Percentiles rank a stretch among this genome's conserved stretches.
Evolutionary conservation across 495 filamentous ascomycete species (phyloP).

Genomic region (Daldinia grandis): DNA sequence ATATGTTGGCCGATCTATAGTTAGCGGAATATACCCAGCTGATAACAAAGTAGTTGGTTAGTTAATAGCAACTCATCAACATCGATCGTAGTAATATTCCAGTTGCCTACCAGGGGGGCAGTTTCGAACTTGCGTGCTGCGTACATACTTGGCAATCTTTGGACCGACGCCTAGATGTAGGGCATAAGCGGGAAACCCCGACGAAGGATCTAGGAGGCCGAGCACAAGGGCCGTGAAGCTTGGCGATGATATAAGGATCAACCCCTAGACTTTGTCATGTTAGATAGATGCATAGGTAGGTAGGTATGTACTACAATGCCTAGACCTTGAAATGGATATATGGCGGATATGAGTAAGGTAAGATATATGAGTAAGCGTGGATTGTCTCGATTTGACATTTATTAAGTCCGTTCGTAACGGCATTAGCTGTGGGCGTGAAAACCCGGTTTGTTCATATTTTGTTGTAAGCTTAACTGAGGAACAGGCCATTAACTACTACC

Average conservation of each 20-base stretch:
- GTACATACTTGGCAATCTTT: constrained; percentile 14
- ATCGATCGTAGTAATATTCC: background rate
- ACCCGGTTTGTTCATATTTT: background rate
- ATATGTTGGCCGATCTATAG: constrained; percentile 9
- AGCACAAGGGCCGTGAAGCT: constrained; percentile 43
- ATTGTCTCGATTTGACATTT: constrained; percentile 4
- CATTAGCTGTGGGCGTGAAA: no score
- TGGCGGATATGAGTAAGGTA: constrained; percentile 56
- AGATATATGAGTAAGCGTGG: constrained; percentile 55
- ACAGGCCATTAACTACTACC: background rate
- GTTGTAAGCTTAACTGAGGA: background rate
- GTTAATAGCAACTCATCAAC: constrained; percentile 7
- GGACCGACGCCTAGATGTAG: background rate
- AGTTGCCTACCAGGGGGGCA: background rate
- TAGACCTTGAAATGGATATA: constrained; percentile 56
- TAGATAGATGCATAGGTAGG: constrained; percentile 46
- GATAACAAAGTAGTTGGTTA: constrained; percentile 1
- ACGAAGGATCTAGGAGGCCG: constrained; percentile 20
- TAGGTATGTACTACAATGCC: no score
- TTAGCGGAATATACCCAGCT: constrained; percentile 6
- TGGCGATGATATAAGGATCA: constrained; percentile 51
- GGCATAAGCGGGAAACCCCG: constrained; percentile 8
- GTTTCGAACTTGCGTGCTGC: background rate
- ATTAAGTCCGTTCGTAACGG: background rate
- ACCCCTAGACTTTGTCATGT: constrained; percentile 50